Conservation (phyloP, 1,284 basidiomycete genomes). For the Fomitopsis schrenkii region DNA sequence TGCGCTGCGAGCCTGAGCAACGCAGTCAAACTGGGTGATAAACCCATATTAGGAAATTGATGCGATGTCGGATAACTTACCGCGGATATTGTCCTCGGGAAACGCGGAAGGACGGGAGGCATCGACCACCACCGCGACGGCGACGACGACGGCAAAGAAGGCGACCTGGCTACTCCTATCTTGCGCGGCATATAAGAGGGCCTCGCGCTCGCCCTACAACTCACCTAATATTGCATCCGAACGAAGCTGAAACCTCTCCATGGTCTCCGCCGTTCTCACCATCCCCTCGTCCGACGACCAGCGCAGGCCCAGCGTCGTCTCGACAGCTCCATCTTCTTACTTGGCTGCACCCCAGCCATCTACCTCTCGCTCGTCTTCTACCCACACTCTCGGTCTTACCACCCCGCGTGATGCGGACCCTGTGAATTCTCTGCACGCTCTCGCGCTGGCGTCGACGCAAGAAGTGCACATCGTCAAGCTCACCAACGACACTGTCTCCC, state of each 20-base stretch:
- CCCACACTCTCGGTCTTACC: constrained; percentile 25
- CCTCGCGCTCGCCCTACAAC: background rate
- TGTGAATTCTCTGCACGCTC: constrained; percentile 32
- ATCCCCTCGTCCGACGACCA: constrained; percentile 20
- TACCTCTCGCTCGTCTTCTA: constrained; percentile 32
- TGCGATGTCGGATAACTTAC: background rate
- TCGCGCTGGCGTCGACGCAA: constrained; percentile 28
- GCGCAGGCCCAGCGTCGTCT: constrained; percentile 18
- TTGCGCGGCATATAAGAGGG: background rate
- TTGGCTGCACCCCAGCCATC: constrained; percentile 19
- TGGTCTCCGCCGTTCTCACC: constrained; percentile 18
- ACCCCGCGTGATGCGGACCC: constrained; percentile 12
- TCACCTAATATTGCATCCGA: background rate
- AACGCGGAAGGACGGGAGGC: background rate
- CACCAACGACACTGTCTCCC: constrained; percentile 40
- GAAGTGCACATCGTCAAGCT: constrained; percentile 52
- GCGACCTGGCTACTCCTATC: background rate
- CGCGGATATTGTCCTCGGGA: background rate
- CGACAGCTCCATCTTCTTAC: constrained; percentile 21
- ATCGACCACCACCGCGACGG: background rate
- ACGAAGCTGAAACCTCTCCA: background rate
- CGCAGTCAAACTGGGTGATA: background rate
- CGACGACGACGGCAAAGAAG: background rate
- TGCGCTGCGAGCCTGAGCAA: too few species aligned
- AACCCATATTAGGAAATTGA: background rate